Percentiles rank a stretch among this genome's conserved stretches.
These are phyloP conservation scores for Leccinum solheimii DNA, from an alignment of 1,284 basidiomycete genomes.

Conservation along the genomic window DNA sequence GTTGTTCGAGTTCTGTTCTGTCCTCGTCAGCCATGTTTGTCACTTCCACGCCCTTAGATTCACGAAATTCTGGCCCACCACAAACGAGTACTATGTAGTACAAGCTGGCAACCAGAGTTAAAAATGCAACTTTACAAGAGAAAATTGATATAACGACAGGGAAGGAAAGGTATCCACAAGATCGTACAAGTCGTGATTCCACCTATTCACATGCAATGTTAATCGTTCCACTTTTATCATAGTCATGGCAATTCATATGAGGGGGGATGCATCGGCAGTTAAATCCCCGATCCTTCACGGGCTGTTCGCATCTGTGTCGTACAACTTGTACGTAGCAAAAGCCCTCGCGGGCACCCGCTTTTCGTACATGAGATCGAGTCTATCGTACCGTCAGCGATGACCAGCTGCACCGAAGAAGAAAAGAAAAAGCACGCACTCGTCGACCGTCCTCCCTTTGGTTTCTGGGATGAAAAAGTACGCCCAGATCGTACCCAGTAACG, in stretches of 20 bases:
- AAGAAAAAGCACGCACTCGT: conserved; percentile 27
- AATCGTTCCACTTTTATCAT: not conserved
- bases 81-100: too few relatives aligned
- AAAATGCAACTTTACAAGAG: too few relatives aligned
- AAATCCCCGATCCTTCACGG: not conserved
- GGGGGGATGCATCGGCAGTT: not conserved
- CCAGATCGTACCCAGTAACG: conserved; percentile 24
- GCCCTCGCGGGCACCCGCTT: conserved; percentile 20
- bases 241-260: not conserved
- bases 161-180: not conserved
- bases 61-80: too few relatives aligned
- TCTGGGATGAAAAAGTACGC: conserved; percentile 31
- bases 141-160: too few relatives aligned
- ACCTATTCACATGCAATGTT: not conserved
- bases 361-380: conserved; percentile 30
- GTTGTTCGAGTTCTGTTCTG: too few relatives aligned
- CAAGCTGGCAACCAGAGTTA: too few relatives aligned
- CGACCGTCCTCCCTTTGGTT: conserved; percentile 31
- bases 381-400: conserved; percentile 1
- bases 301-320: conserved; percentile 3
- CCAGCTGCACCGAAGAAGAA: not conserved
- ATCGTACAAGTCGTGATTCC: not conserved
- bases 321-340: conserved; percentile 20
- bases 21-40: too few relatives aligned
- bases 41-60: too few relatives aligned